Evolutionary conservation across 176 grass and related monocot species (phyloP).

Genomic region (Hordeum marinum): DNA sequence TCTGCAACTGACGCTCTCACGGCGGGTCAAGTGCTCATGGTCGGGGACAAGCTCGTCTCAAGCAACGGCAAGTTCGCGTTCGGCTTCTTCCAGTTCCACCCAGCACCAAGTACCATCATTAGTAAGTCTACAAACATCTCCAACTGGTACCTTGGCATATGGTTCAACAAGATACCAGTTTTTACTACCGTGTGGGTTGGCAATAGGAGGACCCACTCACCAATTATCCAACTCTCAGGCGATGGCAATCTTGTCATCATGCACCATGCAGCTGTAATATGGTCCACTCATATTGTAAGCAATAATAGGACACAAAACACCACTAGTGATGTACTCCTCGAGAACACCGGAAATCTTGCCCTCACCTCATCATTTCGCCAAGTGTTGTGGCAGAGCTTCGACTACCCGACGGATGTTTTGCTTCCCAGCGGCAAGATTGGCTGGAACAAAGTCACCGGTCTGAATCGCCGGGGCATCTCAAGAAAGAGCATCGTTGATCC

Average conservation of each 20-base stretch:
- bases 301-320: background rate
- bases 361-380: background rate
- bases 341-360: constrained; percentile 32
- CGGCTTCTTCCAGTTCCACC: constrained; percentile 38
- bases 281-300: constrained; percentile 13
- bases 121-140: background rate
- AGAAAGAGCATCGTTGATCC: constrained; percentile 32
- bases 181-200: background rate
- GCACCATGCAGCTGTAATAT: background rate
- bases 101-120: background rate
- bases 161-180: background rate
- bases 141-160: constrained; percentile 4
- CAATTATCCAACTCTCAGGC: background rate
- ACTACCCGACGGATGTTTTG: constrained; percentile 31
- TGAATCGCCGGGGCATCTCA: constrained; percentile 24
- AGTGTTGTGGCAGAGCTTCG: constrained; percentile 49
- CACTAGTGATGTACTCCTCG: background rate
- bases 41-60: constrained; percentile 39
- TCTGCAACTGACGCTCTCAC: background rate
- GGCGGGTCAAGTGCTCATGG: background rate
- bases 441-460: constrained; percentile 19
- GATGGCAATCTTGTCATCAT: constrained; percentile 28
- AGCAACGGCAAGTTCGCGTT: constrained; percentile 35
- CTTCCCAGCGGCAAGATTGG: constrained; percentile 34
- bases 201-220: background rate